Evolutionary conservation across 345 rosid species (phyloP), one percentile per base, ranked within the genome.

Genomic region (Populus nigra): DNA sequence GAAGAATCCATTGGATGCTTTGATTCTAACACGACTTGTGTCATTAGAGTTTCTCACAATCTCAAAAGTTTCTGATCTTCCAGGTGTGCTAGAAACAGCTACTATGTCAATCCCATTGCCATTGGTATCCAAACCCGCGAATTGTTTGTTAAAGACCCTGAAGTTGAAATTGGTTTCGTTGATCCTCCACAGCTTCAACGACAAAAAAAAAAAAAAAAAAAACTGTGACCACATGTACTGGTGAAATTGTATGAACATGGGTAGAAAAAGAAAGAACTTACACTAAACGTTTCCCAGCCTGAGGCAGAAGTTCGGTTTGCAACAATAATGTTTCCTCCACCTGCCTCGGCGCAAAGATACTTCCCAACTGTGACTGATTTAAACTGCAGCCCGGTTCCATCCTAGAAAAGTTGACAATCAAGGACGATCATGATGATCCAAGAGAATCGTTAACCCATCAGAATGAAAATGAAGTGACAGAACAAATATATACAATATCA

Each of bases 221-320:
- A 57, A 22, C 12, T n/a, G 23, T n/a, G 63, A 57, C 3, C 10
- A 57, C 61, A 22, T 10, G 23, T 47, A 12, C 17, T 15, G 50
- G 18, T 47, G 50, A 47, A 47, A 47, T 0, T 47, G 16, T 13
- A 47, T 13, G 50, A 47, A 47, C 50, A 3, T 3, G 17, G 1
- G 50, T 47, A 47, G 18, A 47, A 47, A 47, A 13, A 47, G 17
- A 12, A 4, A 13, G 5, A 33, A 7, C 70, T 27, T 74, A 91
- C 92, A 66, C 43, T 84, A 75, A 91, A 89, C 27, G 90, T 88
- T 73, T 91, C 94, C 94, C 92, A 91, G 74, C 83, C 83, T 7
- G 90, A 88, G 33, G 91, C 87, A 22, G 84, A 13, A 18, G 85
- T 53, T 5, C 90, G 53, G 76, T 91, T 89, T 9, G 91, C 91